Conservation (phyloP, 2,329 filamentous ascomycete genomes). For the Pseudocercospora fuligena region DNA sequence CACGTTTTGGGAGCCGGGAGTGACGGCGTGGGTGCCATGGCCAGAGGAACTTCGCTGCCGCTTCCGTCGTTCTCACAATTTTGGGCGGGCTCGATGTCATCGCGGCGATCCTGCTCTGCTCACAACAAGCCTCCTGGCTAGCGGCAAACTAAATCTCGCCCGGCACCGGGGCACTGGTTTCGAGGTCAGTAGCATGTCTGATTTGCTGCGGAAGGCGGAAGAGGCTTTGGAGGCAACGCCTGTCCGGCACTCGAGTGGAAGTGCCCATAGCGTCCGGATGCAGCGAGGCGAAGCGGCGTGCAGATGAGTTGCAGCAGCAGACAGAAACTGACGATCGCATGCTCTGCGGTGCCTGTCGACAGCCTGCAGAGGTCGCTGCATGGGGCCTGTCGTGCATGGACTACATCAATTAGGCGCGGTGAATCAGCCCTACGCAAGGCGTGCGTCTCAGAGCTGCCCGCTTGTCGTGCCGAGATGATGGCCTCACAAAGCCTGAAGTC, state of each 20-base stretch:
- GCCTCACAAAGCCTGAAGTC: constrained; percentile 2
- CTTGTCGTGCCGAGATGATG: constrained; percentile 14
- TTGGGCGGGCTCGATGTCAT: constrained; percentile 16
- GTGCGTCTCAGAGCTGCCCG: constrained; percentile 1
- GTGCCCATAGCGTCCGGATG: constrained; percentile 10
- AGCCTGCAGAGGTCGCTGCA: constrained; percentile 9
- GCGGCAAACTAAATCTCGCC: constrained; percentile 26
- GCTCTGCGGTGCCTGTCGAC: constrained; percentile 12
- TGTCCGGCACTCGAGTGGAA: constrained; percentile 20
- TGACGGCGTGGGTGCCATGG: constrained; percentile 28
- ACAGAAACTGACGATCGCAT: background rate
- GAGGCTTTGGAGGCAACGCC: constrained; percentile 10
- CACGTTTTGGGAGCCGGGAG: constrained; percentile 25
- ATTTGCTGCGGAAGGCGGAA: constrained; percentile 26
- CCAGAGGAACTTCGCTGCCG: constrained; percentile 14
- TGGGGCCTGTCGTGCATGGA: constrained; percentile 9
- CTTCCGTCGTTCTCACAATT: constrained; percentile 4
- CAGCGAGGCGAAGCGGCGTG: constrained; percentile 26
- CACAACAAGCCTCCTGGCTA: constrained; percentile 16
- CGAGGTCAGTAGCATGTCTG: constrained; percentile 2
- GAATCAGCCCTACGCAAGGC: constrained; percentile 2
- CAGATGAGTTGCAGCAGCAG: constrained; percentile 10
- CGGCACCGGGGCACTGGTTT: constrained; percentile 25
- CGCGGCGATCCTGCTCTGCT: constrained; percentile 15
- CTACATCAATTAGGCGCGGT: background rate